Conservation (phyloP, 768 basidiomycete genomes). For the Pleurotus sapidus region DNA sequence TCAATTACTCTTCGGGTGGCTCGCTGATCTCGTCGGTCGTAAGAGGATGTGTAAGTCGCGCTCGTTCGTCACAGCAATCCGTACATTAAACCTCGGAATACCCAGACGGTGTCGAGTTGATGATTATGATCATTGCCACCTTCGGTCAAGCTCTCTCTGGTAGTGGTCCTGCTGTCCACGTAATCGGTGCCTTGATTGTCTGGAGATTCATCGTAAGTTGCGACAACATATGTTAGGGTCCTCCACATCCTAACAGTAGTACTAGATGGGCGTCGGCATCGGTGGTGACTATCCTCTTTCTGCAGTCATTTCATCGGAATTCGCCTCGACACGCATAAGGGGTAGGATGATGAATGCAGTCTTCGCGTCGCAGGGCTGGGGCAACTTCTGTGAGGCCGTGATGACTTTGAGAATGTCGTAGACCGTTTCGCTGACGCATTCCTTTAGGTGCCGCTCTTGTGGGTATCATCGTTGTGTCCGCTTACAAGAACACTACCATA, state of each 20-base stretch:
- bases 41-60: slow-evolving; percentile 73
- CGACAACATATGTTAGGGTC: background rate
- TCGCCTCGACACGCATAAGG: slow-evolving; percentile 71
- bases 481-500: slow-evolving; percentile 61
- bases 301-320: slow-evolving; percentile 88
- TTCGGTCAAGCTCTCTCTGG: slow-evolving; percentile 81
- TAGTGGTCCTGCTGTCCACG: slow-evolving; percentile 58
- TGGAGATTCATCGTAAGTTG: slow-evolving; percentile 75
- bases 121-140: slow-evolving; percentile 79
- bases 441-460: slow-evolving; percentile 60
- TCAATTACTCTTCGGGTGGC: slow-evolving; percentile 77
- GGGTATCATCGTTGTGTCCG: slow-evolving; percentile 57
- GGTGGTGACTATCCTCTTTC: slow-evolving; percentile 88
- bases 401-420: background rate
- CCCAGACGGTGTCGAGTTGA: slow-evolving; percentile 67
- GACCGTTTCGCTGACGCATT: background rate
- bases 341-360: slow-evolving; percentile 90
- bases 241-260: background rate
- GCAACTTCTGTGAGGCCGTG: slow-evolving; percentile 60
- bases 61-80: background rate
- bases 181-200: slow-evolving; percentile 74
- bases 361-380: slow-evolving; percentile 87
- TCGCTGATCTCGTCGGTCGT: slow-evolving; percentile 74
- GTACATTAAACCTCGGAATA: background rate
- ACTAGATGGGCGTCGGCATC: slow-evolving; percentile 75